phyloP scores from a whole-genome alignment of 345 rosid genomes.

The Melaleuca quinquenervia region DNA sequence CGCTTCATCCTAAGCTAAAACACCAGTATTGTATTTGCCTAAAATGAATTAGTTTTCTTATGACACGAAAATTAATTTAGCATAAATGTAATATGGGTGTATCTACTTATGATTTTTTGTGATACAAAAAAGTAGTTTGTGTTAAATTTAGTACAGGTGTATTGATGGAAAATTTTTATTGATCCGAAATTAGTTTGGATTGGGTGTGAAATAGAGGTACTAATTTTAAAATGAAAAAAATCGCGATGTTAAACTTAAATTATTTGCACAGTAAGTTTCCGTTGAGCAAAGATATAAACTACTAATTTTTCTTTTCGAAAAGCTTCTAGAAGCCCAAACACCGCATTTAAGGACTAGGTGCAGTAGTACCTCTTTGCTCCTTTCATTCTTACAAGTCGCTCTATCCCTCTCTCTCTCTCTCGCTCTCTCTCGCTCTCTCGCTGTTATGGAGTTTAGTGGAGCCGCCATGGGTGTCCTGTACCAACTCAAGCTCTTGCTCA shows the following conservation, averaged over 20 bases:
- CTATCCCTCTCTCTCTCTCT: neutral
- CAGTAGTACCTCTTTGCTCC: neutral
- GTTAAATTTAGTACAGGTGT: neutral
- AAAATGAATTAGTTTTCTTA: too few species aligned
- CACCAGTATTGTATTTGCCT: too few species aligned
- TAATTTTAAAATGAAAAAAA: neutral
- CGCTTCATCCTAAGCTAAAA: too few species aligned
- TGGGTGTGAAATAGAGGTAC: neutral
- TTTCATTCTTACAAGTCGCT: neutral
- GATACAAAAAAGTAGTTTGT: neutral
- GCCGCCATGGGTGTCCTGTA: neutral
- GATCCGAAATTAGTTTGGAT: neutral
- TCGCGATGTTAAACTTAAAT: neutral
- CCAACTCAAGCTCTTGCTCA: neutral
- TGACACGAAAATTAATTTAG: too few species aligned
- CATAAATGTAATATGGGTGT: too few species aligned
- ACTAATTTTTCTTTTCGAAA: too few species aligned
- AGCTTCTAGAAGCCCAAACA: neutral
- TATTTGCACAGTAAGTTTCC: neutral
- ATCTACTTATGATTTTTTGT: too few species aligned
- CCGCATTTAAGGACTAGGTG: neutral
- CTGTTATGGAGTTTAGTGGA: neutral
- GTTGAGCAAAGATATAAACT: neutral
- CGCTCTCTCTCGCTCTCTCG: neutral
- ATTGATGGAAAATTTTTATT: neutral